Evolutionary conservation across 768 basidiomycete species (phyloP).

Genomic region (Tulasnella sp.): DNA sequence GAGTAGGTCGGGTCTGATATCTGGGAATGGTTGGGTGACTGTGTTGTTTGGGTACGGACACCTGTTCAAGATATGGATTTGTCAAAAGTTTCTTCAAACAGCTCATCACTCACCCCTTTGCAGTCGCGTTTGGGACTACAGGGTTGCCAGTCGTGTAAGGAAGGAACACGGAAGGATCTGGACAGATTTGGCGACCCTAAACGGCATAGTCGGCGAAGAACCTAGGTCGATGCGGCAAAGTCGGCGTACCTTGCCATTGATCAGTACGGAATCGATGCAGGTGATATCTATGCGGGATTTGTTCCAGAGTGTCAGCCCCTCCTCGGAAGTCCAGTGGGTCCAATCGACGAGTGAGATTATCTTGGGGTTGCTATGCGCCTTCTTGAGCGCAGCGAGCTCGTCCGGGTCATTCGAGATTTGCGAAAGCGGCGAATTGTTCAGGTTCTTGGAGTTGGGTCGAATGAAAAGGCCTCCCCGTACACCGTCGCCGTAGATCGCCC

Average conservation of each 20-base stretch:
- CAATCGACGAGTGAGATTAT: background rate
- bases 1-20: background rate
- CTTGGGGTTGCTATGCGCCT: background rate
- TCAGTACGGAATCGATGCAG: slow-evolving; percentile 8
- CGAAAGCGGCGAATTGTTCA: background rate
- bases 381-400: background rate
- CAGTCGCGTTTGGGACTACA: background rate
- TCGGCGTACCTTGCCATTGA: background rate
- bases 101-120: background rate
- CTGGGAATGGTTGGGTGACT: background rate
- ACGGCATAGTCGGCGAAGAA: no score
- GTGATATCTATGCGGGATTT: background rate
- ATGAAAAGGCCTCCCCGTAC: slow-evolving; percentile 1
- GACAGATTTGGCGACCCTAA: slow-evolving; percentile 3
- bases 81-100: background rate
- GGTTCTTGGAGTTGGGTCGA: background rate
- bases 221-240: background rate
- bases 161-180: background rate
- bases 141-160: background rate
- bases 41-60: slow-evolving; percentile 1
- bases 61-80: background rate
- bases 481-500: slow-evolving; percentile 6
- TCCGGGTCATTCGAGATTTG: background rate
- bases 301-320: background rate
- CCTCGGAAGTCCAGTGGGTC: slow-evolving; percentile 2